Evolutionary conservation across 2,329 filamentous ascomycete genomes (phyloP), one percentile per base, ranked within the genome.

Genomic region (Plenodomus tracheiphilus): DNA sequence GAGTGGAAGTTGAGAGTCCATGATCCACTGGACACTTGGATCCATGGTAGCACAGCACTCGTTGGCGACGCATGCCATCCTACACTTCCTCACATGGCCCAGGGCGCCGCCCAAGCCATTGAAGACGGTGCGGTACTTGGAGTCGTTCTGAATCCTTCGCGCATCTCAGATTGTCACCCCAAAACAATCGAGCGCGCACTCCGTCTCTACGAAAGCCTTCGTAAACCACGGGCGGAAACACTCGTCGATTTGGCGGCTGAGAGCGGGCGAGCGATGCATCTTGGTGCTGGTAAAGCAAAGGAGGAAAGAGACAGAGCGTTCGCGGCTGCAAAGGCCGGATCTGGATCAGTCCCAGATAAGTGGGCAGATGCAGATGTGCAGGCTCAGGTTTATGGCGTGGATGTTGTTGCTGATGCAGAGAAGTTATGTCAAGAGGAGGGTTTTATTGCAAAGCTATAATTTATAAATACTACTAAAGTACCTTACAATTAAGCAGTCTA

Each of bases 1-100:
- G 84, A 88, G 65, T 88, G 85, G 82, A 84, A 83, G 56, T 71
- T 88, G 38, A 75, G 83, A 20, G 80, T 83, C 4, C 83, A 87
- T 61, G 78, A 81, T 32, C 84, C 84, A 0, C 69, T 88, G 4
- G 79, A 80, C 0, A 84, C 81, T 4, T 88, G 85, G 85, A 75
- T 83, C 0, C 71, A 81, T 32, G 77, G 78, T 10, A 74, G 70
- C 10, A 72, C 76, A 2, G 81, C 80, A 2, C 72, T 85, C 3
- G 74, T 85, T 0, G 82, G 82, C 17, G 83, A 85, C 60, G 80
- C 82, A 1, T 84, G 81, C 59, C 84, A 86, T 65, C 82, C 84
- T 0, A 86, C 83, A 2, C 74, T 86, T 0, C 84, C 84, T 0
- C 84, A 86, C 65, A 73, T 86, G 45, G 82, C 81, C 0, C 84